Evolutionary conservation across 2,329 filamentous ascomycete species (phyloP), one percentile per base, ranked within the genome.

Genomic region (Sporothrix inflata): DNA sequence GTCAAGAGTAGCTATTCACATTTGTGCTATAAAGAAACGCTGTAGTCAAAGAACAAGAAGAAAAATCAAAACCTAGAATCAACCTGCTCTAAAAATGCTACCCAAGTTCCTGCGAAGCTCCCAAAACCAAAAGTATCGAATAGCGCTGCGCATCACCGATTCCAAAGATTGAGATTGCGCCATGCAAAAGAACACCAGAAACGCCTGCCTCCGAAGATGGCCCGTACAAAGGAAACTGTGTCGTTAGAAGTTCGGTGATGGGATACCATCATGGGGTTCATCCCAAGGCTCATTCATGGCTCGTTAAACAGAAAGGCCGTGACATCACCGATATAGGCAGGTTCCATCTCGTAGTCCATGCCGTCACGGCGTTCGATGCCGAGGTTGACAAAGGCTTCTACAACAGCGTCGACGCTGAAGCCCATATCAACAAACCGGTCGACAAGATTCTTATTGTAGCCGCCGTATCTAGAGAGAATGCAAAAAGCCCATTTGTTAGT

Each of bases 341-440:
- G 92, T 78, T 97, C 93, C n/a, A 97, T 84, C 77, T 93, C 90
- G 79, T 97, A 96, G 79, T 96, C 92, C 76, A 91, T 85, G 0
- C 94, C 94, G 34, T 87, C 88, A 76, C 91, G 93, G 21, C 88
- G 88, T 74, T 95, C 92, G 76, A 97, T 94, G 6, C 93, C 92
- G 8, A 96, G 90, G 74, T 88, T 92, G 69, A 91, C 86, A 78
- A 73, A 68, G 4, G 94, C 93, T 11, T 91, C 88, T 0, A 98
- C 94, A 1, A 98, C 94, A n/a, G 88, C 86, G 66, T 94, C 92
- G 1, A 97, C 87, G 72, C 94, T 90, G 77, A 98, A 98, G 12
- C 95, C 95, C 95, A 98, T 98, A 77, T 85, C 88, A 19, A 92
- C 89, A 77, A 98, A 98, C 4, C 91, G 88, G 78, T 96, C 90